Percentiles rank a stretch among this genome's conserved stretches.
phyloP scores from a whole-genome alignment of 2,329 filamentous ascomycete genomes.

The Amphichorda felina region DNA sequence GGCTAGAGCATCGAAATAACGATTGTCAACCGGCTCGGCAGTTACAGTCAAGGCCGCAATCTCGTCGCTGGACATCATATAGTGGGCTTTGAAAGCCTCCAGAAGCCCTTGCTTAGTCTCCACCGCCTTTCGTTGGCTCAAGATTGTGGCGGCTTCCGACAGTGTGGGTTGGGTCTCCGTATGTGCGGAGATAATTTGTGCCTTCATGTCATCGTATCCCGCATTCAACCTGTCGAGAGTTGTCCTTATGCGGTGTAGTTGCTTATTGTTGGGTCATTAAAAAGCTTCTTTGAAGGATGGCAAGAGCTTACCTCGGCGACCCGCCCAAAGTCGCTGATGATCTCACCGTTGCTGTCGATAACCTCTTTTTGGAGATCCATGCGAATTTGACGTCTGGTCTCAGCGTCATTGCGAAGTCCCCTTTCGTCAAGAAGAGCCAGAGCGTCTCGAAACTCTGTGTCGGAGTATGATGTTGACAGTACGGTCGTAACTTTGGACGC shows the following conservation, averaged over 20 bases:
- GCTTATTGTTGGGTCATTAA: constrained; percentile 36
- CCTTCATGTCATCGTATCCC: constrained; percentile 70
- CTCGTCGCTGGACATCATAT: constrained; percentile 75
- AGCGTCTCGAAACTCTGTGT: constrained; percentile 81
- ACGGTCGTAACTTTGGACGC: constrained; percentile 75
- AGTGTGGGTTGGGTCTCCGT: constrained; percentile 63
- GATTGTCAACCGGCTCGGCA: constrained; percentile 72
- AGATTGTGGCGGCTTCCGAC: constrained; percentile 62
- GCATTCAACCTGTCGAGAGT: constrained; percentile 70
- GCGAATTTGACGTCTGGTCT: constrained; percentile 67
- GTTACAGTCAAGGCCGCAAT: constrained; percentile 62
- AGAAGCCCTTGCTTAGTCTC: constrained; percentile 74
- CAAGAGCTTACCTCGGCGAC: constrained; percentile 65
- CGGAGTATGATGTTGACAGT: constrained; percentile 83
- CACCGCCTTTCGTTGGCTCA: constrained; percentile 60
- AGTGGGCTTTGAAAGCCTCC: constrained; percentile 67
- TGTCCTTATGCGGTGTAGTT: constrained; percentile 73
- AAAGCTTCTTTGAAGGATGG: constrained; percentile 1
- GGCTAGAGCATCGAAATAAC: constrained; percentile 66
- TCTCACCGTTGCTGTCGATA: constrained; percentile 81
- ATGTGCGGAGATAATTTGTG: constrained; percentile 64
- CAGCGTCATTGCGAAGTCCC: constrained; percentile 59
- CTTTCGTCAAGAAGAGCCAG: constrained; percentile 66
- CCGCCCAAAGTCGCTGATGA: constrained; percentile 77
- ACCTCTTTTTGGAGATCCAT: constrained; percentile 84